Conservation (phyloP, 495 filamentous ascomycete genomes). For the Aspergillus baeticus region DNA sequence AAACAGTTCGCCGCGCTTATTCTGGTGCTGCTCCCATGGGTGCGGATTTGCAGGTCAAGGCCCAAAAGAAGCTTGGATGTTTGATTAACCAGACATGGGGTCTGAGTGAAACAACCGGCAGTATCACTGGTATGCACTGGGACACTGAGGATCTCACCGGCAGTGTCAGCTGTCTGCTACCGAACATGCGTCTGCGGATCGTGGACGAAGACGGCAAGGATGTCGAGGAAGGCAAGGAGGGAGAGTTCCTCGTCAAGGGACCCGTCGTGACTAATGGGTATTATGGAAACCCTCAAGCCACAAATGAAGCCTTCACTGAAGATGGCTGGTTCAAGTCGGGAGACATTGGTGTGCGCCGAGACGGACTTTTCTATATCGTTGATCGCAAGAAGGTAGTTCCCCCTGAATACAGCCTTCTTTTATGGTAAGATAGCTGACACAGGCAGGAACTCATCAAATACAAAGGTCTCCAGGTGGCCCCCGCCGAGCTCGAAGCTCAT, state of each 20-base stretch:
- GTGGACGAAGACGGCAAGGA: conserved; percentile 54
- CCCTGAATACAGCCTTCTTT: background rate
- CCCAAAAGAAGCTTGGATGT: conserved; percentile 16
- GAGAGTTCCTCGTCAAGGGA: conserved; percentile 68
- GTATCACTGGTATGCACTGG: conserved; percentile 47
- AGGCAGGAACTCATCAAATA: conserved; percentile 73
- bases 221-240: conserved; percentile 49
- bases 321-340: conserved; percentile 62
- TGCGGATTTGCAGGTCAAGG: conserved; percentile 55
- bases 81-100: conserved; percentile 73
- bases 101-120: conserved; percentile 61
- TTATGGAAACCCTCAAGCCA: conserved; percentile 50
- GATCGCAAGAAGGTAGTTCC: conserved; percentile 55
- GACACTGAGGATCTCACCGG: conserved; percentile 54
- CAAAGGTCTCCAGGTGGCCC: conserved; percentile 70
- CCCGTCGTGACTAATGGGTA: conserved; percentile 48
- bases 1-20: conserved; percentile 26
- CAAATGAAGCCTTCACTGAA: conserved; percentile 45
- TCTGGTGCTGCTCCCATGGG: conserved; percentile 78
- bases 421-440: background rate
- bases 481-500: conserved; percentile 70
- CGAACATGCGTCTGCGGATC: conserved; percentile 49
- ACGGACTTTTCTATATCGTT: conserved; percentile 53
- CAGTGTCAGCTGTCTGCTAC: conserved; percentile 50
- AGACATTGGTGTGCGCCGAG: conserved; percentile 52